Evolutionary conservation across 2,329 filamentous ascomycete genomes (phyloP).

Genomic region (Xylariaceae sp.): DNA sequence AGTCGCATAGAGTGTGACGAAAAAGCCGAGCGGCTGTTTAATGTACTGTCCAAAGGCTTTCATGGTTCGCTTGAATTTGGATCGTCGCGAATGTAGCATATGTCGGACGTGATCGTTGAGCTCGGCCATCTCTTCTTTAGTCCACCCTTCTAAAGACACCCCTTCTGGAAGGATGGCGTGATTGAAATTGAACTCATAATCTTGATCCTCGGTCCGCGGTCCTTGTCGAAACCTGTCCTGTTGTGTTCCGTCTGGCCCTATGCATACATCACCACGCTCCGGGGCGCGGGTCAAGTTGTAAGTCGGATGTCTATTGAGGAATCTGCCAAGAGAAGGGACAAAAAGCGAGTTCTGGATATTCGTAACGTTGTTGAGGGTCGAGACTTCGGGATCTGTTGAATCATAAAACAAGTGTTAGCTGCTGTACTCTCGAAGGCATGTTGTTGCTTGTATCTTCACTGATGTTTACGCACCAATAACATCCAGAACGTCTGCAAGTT

Average conservation of each 20-base stretch:
- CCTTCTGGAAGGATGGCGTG: conserved; percentile 84
- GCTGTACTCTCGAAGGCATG: no score
- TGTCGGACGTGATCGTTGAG: conserved; percentile 88
- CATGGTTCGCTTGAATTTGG: conserved; percentile 79
- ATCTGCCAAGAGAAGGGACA: conserved; percentile 78
- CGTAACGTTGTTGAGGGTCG: conserved; percentile 81
- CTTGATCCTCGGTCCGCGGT: conserved; percentile 52
- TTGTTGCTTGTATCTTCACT: no score
- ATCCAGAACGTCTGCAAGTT: conserved; percentile 72
- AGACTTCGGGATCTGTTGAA: conserved; percentile 76
- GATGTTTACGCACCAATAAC: conserved; percentile 63
- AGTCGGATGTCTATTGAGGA: conserved; percentile 78
- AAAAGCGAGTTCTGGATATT: conserved; percentile 93
- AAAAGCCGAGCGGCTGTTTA: conserved; percentile 76
- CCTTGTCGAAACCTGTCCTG: conserved; percentile 32
- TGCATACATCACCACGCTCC: background rate
- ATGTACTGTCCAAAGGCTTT: conserved; percentile 84
- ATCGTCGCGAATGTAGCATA: conserved; percentile 82
- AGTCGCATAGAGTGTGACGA: conserved; percentile 83
- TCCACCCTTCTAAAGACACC: conserved; percentile 76
- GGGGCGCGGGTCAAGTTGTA: conserved; percentile 70
- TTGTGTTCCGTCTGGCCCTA: background rate
- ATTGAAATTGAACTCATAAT: conserved; percentile 61
- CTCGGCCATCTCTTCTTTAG: conserved; percentile 73
- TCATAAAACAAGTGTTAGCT: background rate